Base-by-base conservation (phyloP, 2,329 filamentous ascomycete genomes). In the Colletotrichum lupini region DNA sequence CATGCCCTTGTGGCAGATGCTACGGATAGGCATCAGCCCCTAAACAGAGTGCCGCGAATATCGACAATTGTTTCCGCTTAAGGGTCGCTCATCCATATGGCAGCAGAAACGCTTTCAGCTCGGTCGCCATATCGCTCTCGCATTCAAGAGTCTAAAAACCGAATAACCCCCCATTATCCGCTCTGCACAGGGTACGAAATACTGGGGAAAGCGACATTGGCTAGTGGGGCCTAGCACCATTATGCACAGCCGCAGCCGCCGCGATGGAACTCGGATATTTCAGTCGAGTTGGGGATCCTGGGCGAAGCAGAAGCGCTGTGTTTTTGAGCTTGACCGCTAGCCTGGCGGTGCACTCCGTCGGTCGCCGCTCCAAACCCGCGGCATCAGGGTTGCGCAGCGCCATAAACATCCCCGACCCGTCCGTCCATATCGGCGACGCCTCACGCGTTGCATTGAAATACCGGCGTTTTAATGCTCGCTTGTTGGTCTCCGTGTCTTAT, bases 181-280 rank as follows among this genome's bases (percentile, higher is more conserved):
- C 66, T 64, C 53, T 60, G 46, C 60, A 30, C 49, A 42, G 58
- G 59, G 37, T 46, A 19, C 6, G 14, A 42, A 42, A 16, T 42
- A 58, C 58, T 53, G 26, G 42, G 66, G 66, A 28, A 49, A 35
- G 37, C 35, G 14, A 16, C 49, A 58, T 6, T 60, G 35, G 22
- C 28, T n/a, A 52, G 67, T 63, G 70, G 57, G 46, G 55, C 30
- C 59, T 65, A 35, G 60, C 42, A 65, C 55, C 26, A 63, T 73
- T 73, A 26, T 65, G 67, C 60, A 73, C 67, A 73, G 70, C 70
- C 70, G 70, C 66, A 73, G 66, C 58, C 67, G 70, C 59, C 53
- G 46, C 26, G 66, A 60, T 56, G 32, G 28, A 57, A 57, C 57
- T 72, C 57, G 63, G 57, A 14, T 49, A 37, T 67, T 62, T 62